A percentile compares a stretch with the other conserved stretches of the same genome.
These are phyloP conservation scores for Porcisia hertigi DNA, from an alignment of 208 protist genomes.

Conservation along the genomic window DNA sequence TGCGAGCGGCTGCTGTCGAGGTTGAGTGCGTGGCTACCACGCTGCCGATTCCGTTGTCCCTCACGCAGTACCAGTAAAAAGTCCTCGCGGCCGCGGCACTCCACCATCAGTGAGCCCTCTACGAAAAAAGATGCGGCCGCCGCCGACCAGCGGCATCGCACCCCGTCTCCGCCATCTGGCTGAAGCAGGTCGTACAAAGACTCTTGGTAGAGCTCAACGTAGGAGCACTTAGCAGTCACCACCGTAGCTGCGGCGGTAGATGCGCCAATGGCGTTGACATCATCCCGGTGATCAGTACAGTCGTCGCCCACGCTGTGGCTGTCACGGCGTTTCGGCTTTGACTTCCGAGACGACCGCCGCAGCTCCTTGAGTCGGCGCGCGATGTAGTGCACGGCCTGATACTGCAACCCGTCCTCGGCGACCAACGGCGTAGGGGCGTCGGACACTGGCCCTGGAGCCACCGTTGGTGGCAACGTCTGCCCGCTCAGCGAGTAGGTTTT, in stretches of 20 bases:
- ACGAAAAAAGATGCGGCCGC: slow-evolving; percentile 81
- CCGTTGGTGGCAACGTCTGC: slow-evolving; percentile 18
- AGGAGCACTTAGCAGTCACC: slow-evolving; percentile 54
- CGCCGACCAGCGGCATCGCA: slow-evolving; percentile 80
- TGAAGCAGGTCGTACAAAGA: slow-evolving; percentile 83
- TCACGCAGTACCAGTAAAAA: slow-evolving; percentile 81
- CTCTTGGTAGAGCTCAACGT: slow-evolving; percentile 91
- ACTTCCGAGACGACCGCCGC: slow-evolving; percentile 8
- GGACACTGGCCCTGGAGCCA: background rate
- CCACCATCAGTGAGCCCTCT: slow-evolving; percentile 79
- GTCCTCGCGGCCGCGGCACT: slow-evolving; percentile 74
- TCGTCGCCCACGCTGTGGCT: background rate
- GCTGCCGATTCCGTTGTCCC: slow-evolving; percentile 78
- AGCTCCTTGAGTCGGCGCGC: slow-evolving; percentile 37
- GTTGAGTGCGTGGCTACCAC: slow-evolving; percentile 82
- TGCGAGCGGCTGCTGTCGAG: slow-evolving; percentile 90
- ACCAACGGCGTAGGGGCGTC: slow-evolving; percentile 24
- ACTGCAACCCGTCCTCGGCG: slow-evolving; percentile 75
- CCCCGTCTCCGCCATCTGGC: slow-evolving; percentile 31
- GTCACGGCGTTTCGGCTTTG: background rate
- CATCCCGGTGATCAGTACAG: background rate
- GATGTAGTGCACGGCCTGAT: slow-evolving; percentile 60
- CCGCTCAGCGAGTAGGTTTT: slow-evolving; percentile 92
- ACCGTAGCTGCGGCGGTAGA: background rate
- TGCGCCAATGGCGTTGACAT: background rate